phyloP scores from a whole-genome alignment of 2,329 filamentous ascomycete genomes.

The Emericellopsis cladophorae region DNA sequence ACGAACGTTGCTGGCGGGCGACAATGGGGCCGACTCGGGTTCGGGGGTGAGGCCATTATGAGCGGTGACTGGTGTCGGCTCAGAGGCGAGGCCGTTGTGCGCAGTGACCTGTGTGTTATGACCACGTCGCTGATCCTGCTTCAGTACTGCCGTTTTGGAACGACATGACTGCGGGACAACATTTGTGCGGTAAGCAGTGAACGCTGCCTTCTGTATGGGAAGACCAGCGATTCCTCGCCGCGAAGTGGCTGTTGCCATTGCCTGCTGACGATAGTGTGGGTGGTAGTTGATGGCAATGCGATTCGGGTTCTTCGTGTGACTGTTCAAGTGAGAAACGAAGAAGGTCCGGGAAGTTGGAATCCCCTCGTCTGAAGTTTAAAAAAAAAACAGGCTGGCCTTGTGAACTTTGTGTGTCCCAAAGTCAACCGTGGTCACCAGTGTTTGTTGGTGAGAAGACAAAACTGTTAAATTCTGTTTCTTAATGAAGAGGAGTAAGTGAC shows the following conservation, averaged over 20 bases:
- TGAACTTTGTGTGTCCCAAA: background rate
- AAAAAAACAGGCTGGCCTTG: too few relatives aligned
- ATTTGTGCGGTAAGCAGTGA: background rate
- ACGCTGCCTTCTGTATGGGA: too few relatives aligned
- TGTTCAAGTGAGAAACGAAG: background rate
- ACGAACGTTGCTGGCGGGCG: conserved; percentile 4
- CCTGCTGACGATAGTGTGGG: too few relatives aligned
- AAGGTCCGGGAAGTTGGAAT: too few relatives aligned
- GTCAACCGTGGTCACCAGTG: background rate
- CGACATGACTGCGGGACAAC: background rate
- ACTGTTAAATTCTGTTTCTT: background rate
- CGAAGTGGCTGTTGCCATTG: too few relatives aligned
- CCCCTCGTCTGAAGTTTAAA: too few relatives aligned
- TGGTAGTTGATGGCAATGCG: background rate
- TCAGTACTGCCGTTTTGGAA: background rate
- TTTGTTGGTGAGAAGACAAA: background rate
- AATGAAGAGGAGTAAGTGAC: background rate
- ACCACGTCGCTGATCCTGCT: background rate
- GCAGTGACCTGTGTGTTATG: background rate
- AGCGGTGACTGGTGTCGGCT: background rate
- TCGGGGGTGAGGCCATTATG: background rate
- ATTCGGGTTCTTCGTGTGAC: background rate
- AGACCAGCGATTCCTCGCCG: too few relatives aligned
- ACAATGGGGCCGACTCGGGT: background rate
- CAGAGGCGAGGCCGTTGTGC: background rate